These are phyloP conservation scores for Cryphonectria nitschkei DNA, from an alignment of 2,329 filamentous ascomycete species.

Conservation along the genomic window DNA sequence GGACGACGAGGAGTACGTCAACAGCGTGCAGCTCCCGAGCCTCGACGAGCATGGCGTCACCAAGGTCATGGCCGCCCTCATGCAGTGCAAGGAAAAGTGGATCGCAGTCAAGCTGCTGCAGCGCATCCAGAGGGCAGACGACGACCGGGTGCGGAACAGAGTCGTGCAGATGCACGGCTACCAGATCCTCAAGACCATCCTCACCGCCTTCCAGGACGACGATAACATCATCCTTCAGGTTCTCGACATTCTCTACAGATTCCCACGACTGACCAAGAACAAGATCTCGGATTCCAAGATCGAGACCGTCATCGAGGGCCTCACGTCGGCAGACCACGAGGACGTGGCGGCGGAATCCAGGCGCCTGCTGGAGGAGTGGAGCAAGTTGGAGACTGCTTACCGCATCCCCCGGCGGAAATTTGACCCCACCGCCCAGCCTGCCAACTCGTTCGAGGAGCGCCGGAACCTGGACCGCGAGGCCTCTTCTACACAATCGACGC, in stretches of 20 bases:
- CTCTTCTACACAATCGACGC: slow-evolving; percentile 20
- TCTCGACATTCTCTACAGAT: slow-evolving; percentile 83
- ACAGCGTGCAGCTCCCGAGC: slow-evolving; percentile 78
- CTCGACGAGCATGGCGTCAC: slow-evolving; percentile 83
- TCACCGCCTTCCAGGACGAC: slow-evolving; percentile 86
- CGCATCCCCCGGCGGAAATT: slow-evolving; percentile 89
- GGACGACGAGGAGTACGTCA: slow-evolving; percentile 94
- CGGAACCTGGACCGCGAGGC: slow-evolving; percentile 59
- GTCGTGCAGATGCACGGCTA: slow-evolving; percentile 98
- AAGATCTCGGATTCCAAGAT: slow-evolving; percentile 98
- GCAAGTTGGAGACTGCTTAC: slow-evolving; percentile 86
- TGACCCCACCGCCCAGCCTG: slow-evolving; percentile 64
- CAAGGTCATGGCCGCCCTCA: slow-evolving; percentile 93
- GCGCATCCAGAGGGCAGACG: slow-evolving; percentile 84
- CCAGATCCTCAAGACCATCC: slow-evolving; percentile 85
- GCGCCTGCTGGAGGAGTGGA: slow-evolving; percentile 80
- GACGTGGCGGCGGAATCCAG: slow-evolving; percentile 73
- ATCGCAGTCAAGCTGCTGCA: slow-evolving; percentile 93
- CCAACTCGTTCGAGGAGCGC: slow-evolving; percentile 66
- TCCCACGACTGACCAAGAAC: slow-evolving; percentile 91
- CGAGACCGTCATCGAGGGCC: slow-evolving; percentile 74
- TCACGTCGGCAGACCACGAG: slow-evolving; percentile 71
- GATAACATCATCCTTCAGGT: slow-evolving; percentile 88
- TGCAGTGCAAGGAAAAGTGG: slow-evolving; percentile 99
- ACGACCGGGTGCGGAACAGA: slow-evolving; percentile 83